A percentile compares a stretch with the other conserved stretches of the same genome.
Evolutionary conservation across 2,329 filamentous ascomycete species (phyloP).

Genomic region (Sclerotinia spermophila): DNA sequence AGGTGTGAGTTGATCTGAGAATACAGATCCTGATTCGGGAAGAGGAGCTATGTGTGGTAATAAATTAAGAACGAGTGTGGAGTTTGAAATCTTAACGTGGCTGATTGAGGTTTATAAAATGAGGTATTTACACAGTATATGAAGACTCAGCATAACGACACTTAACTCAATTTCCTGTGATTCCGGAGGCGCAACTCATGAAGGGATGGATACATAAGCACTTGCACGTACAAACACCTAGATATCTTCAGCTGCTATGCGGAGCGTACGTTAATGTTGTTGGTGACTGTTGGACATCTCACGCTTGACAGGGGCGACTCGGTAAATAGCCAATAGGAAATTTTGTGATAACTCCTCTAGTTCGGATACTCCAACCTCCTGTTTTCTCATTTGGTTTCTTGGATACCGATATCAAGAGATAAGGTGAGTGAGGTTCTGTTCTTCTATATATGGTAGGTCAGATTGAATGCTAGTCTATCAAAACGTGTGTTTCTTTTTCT

Average conservation of each 20-base stretch:
- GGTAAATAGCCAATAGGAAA: not conserved
- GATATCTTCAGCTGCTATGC: not conserved
- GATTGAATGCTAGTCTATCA: not conserved
- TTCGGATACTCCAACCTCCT: not conserved
- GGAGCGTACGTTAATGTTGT: not conserved
- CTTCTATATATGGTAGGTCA: not conserved
- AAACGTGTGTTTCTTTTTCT: not conserved
- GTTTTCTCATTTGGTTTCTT: not conserved
- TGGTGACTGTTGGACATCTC: not conserved
- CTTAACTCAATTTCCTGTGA: not conserved
- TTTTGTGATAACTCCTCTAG: not conserved
- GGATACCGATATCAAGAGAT: not conserved
- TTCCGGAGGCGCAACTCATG: not conserved
- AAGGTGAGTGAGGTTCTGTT: not conserved
- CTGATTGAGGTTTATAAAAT: not conserved
- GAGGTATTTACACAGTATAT: not conserved
- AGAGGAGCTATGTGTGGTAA: accelerated
- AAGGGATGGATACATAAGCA: not conserved
- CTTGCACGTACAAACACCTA: not conserved
- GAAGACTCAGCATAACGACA: not conserved
- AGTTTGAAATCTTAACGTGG: not conserved
- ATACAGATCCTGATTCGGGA: too few relatives aligned
- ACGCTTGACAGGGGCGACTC: not conserved
- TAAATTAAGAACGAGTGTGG: accelerated
- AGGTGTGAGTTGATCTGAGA: not conserved